These are phyloP conservation scores for Trichosporon sp. DNA, from an alignment of 1,284 basidiomycete species.

Conservation along the genomic window DNA sequence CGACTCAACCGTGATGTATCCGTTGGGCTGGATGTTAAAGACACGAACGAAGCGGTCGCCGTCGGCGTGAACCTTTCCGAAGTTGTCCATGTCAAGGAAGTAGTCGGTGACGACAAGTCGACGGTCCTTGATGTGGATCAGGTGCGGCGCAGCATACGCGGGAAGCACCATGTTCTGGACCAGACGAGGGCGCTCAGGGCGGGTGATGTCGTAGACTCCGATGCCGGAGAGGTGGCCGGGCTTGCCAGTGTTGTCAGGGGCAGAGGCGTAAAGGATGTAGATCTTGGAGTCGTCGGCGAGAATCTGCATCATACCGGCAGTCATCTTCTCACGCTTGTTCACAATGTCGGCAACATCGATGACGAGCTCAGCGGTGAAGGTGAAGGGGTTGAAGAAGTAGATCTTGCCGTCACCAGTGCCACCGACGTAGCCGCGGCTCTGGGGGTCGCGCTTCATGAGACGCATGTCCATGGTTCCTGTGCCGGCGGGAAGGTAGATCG, in stretches of 20 bases:
- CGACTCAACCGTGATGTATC: constrained; percentile 24
- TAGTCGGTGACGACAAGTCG: constrained; percentile 29
- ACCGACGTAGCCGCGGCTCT: constrained; percentile 28
- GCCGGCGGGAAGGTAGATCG: constrained; percentile 24
- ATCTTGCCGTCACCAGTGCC: constrained; percentile 30
- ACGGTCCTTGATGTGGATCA: constrained; percentile 27
- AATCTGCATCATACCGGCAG: constrained; percentile 30
- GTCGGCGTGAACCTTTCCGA: constrained; percentile 31
- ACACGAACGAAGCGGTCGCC: constrained; percentile 31
- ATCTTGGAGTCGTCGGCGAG: constrained; percentile 28
- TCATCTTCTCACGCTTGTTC: constrained; percentile 23
- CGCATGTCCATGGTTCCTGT: constrained; percentile 29
- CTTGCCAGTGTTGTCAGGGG: constrained; percentile 18
- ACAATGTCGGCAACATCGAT: constrained; percentile 28
- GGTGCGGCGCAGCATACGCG: constrained; percentile 29
- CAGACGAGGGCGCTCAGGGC: constrained; percentile 20
- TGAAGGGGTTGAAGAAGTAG: constrained; percentile 26
- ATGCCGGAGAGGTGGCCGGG: constrained; percentile 28
- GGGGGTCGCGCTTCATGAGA: constrained; percentile 23
- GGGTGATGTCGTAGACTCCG: constrained; percentile 25
- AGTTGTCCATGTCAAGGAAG: constrained; percentile 32
- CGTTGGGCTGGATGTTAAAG: constrained; percentile 22
- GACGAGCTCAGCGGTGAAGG: constrained; percentile 18
- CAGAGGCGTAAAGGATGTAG: constrained; percentile 28
- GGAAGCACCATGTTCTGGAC: constrained; percentile 27